Conservation (phyloP, 2,329 filamentous ascomycete species). For the Xylariales sp. region DNA sequence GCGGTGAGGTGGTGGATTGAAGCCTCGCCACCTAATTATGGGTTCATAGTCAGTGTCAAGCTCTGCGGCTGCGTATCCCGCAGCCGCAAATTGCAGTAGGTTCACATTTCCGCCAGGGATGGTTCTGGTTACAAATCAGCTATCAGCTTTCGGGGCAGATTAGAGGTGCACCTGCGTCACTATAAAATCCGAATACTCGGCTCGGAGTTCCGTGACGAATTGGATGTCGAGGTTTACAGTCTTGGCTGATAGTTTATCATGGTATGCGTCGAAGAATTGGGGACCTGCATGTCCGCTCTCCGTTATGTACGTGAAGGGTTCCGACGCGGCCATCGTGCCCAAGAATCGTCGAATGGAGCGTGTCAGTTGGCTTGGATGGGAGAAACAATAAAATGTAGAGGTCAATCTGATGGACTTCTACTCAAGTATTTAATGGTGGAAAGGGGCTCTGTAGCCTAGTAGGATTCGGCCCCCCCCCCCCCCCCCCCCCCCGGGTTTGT, state of each 20-base stretch:
- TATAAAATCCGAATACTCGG: constrained; percentile 4
- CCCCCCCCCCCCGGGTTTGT: too few relatives aligned
- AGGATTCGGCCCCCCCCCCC: too few relatives aligned
- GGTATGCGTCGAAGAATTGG: neutral
- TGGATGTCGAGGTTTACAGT: neutral
- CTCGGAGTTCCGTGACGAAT: constrained; percentile 6
- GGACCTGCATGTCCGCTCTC: neutral
- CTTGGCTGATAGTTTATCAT: constrained; percentile 1
- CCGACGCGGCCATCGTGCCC: neutral
- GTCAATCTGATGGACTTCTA: too few relatives aligned
- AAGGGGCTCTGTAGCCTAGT: too few relatives aligned
- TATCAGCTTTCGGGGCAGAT: neutral
- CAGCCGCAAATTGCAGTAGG: constrained; percentile 7
- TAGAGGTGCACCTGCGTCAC: neutral
- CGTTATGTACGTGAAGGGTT: constrained; percentile 3
- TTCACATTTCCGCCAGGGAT: constrained; percentile 4
- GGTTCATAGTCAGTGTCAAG: constrained; percentile 1
- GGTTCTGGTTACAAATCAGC: neutral
- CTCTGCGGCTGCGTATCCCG: constrained; percentile 1
- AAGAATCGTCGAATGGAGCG: too few relatives aligned
- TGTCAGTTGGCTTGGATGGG: too few relatives aligned
- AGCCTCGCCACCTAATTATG: neutral
- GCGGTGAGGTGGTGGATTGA: neutral
- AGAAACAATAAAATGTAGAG: too few relatives aligned
- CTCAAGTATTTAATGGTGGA: too few relatives aligned